Percentiles rank a stretch among this genome's conserved stretches.
Conservation (phyloP, 2,329 filamentous ascomycete species). For the Trichoderma sp. region DNA sequence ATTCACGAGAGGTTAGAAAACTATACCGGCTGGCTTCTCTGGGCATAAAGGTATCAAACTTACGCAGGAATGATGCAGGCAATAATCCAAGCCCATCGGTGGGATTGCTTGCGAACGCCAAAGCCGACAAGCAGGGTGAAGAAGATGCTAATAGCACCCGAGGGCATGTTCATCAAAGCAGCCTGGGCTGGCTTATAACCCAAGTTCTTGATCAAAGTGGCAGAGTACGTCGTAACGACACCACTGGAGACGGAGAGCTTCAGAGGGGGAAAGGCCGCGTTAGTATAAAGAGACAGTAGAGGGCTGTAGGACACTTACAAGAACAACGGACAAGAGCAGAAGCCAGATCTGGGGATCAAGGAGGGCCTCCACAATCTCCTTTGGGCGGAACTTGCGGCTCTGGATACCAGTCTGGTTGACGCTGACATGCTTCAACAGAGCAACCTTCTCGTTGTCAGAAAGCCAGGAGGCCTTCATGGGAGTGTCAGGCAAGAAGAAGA, state of each 20-base stretch:
- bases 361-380: constrained; percentile 52
- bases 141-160: constrained; percentile 51
- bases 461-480: constrained; percentile 48
- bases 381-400: constrained; percentile 51
- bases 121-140: constrained; percentile 49
- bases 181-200: constrained; percentile 44
- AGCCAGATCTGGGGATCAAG: constrained; percentile 52
- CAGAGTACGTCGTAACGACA: constrained; percentile 53
- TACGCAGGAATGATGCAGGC: constrained; percentile 48
- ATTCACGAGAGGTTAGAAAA: neutral
- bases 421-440: constrained; percentile 51
- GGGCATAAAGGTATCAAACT: constrained; percentile 19
- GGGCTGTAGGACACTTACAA: constrained; percentile 34
- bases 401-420: constrained; percentile 58
- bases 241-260: constrained; percentile 50
- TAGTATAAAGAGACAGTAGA: neutral
- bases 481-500: constrained; percentile 39
- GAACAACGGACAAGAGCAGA: constrained; percentile 46
- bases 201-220: constrained; percentile 50
- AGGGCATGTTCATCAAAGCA: constrained; percentile 55
- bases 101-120: constrained; percentile 45
- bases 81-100: constrained; percentile 51
- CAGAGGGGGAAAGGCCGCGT: neutral
- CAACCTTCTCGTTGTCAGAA: constrained; percentile 47
- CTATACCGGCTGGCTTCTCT: too few relatives aligned